phyloP scores from a whole-genome alignment of 768 basidiomycete species.

The Dentipellis sp. region DNA sequence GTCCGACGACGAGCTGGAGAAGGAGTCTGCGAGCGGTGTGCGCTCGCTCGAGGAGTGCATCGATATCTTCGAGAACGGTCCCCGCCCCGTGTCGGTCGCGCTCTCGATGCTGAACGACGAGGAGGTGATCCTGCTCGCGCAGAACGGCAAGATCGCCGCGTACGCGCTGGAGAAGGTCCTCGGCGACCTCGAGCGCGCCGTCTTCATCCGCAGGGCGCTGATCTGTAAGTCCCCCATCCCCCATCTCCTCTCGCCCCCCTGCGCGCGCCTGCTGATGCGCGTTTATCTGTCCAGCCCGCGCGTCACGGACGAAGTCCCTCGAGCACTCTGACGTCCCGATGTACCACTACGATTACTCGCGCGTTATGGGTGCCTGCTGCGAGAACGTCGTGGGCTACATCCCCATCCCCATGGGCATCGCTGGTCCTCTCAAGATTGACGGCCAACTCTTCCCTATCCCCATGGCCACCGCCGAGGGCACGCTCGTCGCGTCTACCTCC shows the following conservation, averaged over 20 bases:
- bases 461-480: constrained; percentile 99
- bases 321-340: constrained; percentile 80
- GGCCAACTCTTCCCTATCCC: constrained; percentile 81
- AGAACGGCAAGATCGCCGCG: constrained; percentile 89
- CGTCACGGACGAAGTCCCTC: constrained; percentile 74
- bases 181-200: constrained; percentile 83
- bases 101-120: constrained; percentile 74
- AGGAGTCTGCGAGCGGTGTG: constrained; percentile 7
- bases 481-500: constrained; percentile 93
- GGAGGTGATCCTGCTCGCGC: constrained; percentile 80
- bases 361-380: constrained; percentile 94
- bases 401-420: constrained; percentile 92
- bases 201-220: constrained; percentile 75
- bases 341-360: constrained; percentile 84
- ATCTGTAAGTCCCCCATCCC: constrained; percentile 68
- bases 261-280: background rate
- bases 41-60: constrained; percentile 72
- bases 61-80: constrained; percentile 69
- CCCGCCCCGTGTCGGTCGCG: constrained; percentile 47
- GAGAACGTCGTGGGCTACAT: constrained; percentile 98
- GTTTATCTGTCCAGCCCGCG: constrained; percentile 49
- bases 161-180: constrained; percentile 94
- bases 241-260: background rate
- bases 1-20: constrained; percentile 13
- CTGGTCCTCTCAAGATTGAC: constrained; percentile 90